phyloP scores from a whole-genome alignment of 345 rosid species.

The Zanthoxylum bungeanum region DNA sequence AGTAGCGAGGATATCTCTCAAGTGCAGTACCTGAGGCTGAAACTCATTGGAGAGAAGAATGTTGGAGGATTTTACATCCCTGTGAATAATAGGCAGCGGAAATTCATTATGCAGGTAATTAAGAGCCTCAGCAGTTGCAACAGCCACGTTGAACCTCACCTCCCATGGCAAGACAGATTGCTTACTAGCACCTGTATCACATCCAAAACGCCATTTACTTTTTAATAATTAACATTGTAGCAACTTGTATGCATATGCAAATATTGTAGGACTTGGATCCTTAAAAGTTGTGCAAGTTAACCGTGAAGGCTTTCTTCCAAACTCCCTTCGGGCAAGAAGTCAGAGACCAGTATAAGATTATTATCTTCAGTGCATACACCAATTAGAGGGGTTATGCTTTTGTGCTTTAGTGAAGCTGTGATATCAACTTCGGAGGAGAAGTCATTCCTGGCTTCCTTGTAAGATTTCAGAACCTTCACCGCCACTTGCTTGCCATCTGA shows the following conservation, averaged over 20 bases:
- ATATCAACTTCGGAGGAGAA: conserved; percentile 42
- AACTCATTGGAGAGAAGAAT: conserved; percentile 48
- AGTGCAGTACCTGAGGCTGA: conserved; percentile 39
- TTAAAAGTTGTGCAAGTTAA: conserved; percentile 3
- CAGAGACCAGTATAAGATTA: conserved; percentile 36
- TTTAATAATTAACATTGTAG: not conserved
- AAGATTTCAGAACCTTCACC: conserved; percentile 42
- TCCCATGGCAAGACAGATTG: conserved; percentile 37
- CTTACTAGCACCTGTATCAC: conserved; percentile 15
- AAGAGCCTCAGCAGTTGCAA: conserved; percentile 41
- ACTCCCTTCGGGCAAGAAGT: conserved; percentile 39
- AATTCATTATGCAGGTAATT: conserved; percentile 39
- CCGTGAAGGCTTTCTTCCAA: conserved; percentile 49
- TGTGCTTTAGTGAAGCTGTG: conserved; percentile 36
- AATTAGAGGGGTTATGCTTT: conserved; percentile 29
- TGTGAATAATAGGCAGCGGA: conserved; percentile 43
- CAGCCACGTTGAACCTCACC: conserved; percentile 33
- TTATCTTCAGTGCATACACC: conserved; percentile 40
- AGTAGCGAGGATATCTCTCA: not conserved
- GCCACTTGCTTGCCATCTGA: conserved; percentile 38
- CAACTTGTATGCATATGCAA: not conserved
- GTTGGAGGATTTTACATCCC: conserved; percentile 57
- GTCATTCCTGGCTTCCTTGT: conserved; percentile 38
- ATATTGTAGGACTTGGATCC: too few species aligned
- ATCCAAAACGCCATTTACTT: not conserved